Conservation (phyloP, 1,284 basidiomycete genomes). For the Rhodotorula glutinis region DNA sequence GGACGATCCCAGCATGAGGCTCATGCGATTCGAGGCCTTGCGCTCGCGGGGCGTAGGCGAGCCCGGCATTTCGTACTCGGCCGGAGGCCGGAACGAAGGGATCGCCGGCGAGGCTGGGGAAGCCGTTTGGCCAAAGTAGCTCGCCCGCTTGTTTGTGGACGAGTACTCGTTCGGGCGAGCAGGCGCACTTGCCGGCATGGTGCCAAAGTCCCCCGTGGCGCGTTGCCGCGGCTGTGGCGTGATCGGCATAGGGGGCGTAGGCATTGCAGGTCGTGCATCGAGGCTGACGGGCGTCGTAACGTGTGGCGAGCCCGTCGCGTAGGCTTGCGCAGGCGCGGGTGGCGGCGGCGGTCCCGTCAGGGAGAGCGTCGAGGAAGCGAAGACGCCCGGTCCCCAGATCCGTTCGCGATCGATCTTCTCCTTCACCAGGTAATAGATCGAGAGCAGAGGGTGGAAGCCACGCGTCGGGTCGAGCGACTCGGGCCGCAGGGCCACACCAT, state of each 20-base stretch:
- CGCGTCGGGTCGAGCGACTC: slow-evolving; percentile 73
- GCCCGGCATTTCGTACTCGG: slow-evolving; percentile 23
- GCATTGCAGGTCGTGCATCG: slow-evolving; percentile 18
- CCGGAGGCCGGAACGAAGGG: slow-evolving; percentile 8
- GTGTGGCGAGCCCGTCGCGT: slow-evolving; percentile 24
- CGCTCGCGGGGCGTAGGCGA: slow-evolving; percentile 28
- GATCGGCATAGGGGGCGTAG: slow-evolving; percentile 26
- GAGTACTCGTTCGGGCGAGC: slow-evolving; percentile 7
- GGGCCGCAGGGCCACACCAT: slow-evolving; percentile 13
- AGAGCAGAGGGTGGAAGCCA: slow-evolving; percentile 90
- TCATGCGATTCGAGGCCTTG: slow-evolving; percentile 23
- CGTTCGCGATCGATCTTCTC: slow-evolving; percentile 93
- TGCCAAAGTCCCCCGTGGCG: slow-evolving; percentile 31
- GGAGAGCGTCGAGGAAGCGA: slow-evolving; percentile 82
- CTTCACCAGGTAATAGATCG: slow-evolving; percentile 91
- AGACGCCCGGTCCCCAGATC: slow-evolving; percentile 88
- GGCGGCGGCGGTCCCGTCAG: slow-evolving; percentile 46
- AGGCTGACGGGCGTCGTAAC: slow-evolving; percentile 13
- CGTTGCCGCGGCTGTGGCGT: slow-evolving; percentile 38
- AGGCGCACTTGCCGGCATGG: slow-evolving; percentile 22
- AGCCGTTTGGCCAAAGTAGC: slow-evolving; percentile 8
- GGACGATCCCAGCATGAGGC: slow-evolving; percentile 15
- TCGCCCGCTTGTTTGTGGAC: slow-evolving; percentile 11
- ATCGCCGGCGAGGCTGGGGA: slow-evolving; percentile 7
- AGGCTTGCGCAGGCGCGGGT: slow-evolving; percentile 41